These are phyloP conservation scores for Collybia mongolica DNA, from an alignment of 768 basidiomycete species.

Conservation along the genomic window DNA sequence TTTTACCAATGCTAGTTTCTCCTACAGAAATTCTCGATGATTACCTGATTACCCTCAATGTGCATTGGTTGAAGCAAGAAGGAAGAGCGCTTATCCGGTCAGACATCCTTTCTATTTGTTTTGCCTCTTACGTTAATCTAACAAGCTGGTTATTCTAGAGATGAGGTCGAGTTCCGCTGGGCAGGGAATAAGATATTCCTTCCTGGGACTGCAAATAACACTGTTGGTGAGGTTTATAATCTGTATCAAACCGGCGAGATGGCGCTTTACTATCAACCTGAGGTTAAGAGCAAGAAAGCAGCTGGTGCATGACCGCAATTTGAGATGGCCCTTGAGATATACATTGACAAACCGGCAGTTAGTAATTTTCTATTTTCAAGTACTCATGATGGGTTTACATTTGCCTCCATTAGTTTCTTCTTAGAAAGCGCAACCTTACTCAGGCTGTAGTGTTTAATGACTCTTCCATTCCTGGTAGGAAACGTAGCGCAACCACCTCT, in stretches of 20 bases:
- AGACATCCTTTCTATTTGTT: neutral
- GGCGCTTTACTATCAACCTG: constrained; percentile 9
- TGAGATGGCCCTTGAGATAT: constrained; percentile 14
- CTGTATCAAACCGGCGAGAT: constrained; percentile 13
- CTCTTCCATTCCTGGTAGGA: neutral
- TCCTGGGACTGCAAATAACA: constrained; percentile 7
- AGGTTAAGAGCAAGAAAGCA: neutral
- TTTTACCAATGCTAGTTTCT: neutral
- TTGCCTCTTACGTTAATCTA: neutral
- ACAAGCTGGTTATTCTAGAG: neutral
- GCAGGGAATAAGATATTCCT: constrained; percentile 13
- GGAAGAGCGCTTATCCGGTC: neutral
- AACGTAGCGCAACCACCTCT: neutral
- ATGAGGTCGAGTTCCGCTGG: constrained; percentile 15
- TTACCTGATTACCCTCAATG: neutral
- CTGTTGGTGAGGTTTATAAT: constrained; percentile 12
- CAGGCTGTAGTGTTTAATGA: too few relatives aligned
- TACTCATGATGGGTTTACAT: neutral
- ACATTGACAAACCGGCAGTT: constrained; percentile 11
- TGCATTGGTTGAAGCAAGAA: neutral
- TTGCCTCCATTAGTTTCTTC: too few relatives aligned
- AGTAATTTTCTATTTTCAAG: neutral
- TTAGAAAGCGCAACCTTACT: too few relatives aligned
- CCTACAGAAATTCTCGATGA: neutral
- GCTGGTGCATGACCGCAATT: constrained; percentile 1